Conservation (phyloP, 2,329 filamentous ascomycete genomes). For the Pestalotiopsis sp. region DNA sequence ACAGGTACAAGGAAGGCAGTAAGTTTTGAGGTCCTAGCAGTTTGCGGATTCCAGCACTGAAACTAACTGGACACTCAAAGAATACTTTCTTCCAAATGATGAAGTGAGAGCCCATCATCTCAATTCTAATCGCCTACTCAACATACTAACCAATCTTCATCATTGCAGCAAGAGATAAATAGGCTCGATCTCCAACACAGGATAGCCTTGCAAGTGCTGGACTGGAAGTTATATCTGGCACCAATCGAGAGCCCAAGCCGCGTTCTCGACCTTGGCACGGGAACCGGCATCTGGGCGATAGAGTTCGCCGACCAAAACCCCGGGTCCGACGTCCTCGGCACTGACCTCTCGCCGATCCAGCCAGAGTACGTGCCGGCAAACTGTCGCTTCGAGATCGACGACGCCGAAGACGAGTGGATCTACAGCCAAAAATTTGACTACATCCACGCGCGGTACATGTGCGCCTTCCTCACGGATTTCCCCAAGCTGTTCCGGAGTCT, state of each 20-base stretch:
- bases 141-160: not conserved
- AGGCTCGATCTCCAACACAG: slow-evolving; percentile 36
- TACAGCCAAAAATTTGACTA: slow-evolving; percentile 52
- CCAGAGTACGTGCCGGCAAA: slow-evolving; percentile 53
- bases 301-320: slow-evolving; percentile 47
- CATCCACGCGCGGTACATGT: slow-evolving; percentile 54
- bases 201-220: slow-evolving; percentile 39
- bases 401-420: slow-evolving; percentile 55
- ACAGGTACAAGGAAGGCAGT: slow-evolving; percentile 27
- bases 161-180: slow-evolving; percentile 22
- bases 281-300: slow-evolving; percentile 55
- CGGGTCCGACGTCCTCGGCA: slow-evolving; percentile 40
- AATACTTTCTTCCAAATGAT: slow-evolving; percentile 23
- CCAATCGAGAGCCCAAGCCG: slow-evolving; percentile 42
- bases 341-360: slow-evolving; percentile 51
- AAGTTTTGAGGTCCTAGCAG: slow-evolving; percentile 5
- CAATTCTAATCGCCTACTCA: not conserved
- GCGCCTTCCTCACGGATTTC: slow-evolving; percentile 53
- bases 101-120: slow-evolving; percentile 9
- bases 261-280: slow-evolving; percentile 53
- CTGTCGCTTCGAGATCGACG: slow-evolving; percentile 56
- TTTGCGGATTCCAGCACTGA: not conserved
- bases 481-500: slow-evolving; percentile 45
- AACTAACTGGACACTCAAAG: not conserved
- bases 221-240: slow-evolving; percentile 44